Evolutionary conservation across 148 eudicot species (phyloP).

Genomic region (Amaranthus palmeri): DNA sequence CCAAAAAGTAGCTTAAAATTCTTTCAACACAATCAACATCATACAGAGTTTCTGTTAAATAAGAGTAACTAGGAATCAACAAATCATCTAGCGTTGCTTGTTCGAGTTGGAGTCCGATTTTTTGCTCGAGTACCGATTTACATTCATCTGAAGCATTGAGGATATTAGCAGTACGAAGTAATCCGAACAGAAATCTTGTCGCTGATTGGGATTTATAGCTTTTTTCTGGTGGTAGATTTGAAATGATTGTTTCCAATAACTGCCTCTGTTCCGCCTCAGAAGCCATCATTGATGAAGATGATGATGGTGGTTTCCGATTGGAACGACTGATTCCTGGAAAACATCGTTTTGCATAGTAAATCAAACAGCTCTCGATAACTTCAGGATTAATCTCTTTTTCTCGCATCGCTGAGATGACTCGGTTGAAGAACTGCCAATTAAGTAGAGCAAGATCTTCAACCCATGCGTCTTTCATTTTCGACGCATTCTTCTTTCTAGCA

Average conservation of each 20-base stretch:
- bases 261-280: constrained; percentile 76
- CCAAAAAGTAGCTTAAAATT: constrained; percentile 56
- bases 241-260: constrained; percentile 50
- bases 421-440: constrained; percentile 42
- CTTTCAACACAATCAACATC: constrained; percentile 89
- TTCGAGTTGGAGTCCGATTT: constrained; percentile 73
- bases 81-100: constrained; percentile 81
- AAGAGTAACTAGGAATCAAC: constrained; percentile 89
- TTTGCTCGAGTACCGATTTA: constrained; percentile 52
- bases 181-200: constrained; percentile 55
- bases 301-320: constrained; percentile 31
- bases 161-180: constrained; percentile 71
- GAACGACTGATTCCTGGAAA: constrained; percentile 73
- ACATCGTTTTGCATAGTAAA: constrained; percentile 52
- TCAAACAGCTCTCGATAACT: constrained; percentile 64
- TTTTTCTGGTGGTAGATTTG: constrained; percentile 45
- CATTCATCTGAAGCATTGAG: constrained; percentile 47
- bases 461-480: constrained; percentile 37
- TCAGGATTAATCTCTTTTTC: constrained; percentile 46
- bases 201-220: constrained; percentile 34
- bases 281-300: constrained; percentile 39
- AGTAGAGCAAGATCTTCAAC: constrained; percentile 59
- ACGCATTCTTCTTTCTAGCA: not conserved
- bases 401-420: constrained; percentile 56
- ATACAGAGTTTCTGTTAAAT: constrained; percentile 79